These are phyloP conservation scores for Metschnikowia continentalis DNA, from an alignment of 805 yeast species.

Conservation along the genomic window DNA sequence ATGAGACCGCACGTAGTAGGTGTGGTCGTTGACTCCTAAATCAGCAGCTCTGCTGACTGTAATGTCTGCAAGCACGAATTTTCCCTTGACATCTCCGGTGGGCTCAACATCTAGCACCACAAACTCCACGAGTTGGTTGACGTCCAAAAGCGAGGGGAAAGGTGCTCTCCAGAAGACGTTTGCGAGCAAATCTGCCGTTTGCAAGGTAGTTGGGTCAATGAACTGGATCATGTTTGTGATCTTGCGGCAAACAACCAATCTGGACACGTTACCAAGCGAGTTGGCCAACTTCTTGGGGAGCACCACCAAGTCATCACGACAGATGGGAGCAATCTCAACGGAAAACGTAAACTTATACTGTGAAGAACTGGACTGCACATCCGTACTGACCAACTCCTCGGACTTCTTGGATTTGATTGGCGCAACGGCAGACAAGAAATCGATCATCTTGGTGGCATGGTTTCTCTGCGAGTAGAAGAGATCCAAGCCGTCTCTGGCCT, in stretches of 20 bases:
- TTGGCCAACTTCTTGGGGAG: slow-evolving; percentile 84
- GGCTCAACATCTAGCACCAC: slow-evolving; percentile 93
- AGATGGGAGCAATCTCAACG: slow-evolving; percentile 91
- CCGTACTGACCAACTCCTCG: slow-evolving; percentile 86
- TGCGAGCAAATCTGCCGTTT: slow-evolving; percentile 70
- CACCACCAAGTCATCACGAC: slow-evolving; percentile 94
- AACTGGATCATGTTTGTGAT: slow-evolving; percentile 81
- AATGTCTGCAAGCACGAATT: slow-evolving; percentile 79
- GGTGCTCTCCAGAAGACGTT: slow-evolving; percentile 77
- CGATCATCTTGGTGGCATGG: slow-evolving; percentile 92
- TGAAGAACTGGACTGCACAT: slow-evolving; percentile 86
- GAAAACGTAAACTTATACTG: slow-evolving; percentile 88
- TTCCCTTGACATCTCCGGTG: slow-evolving; percentile 74
- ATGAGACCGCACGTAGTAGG: slow-evolving; percentile 84
- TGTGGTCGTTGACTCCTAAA: slow-evolving; percentile 78
- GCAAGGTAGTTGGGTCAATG: slow-evolving; percentile 77
- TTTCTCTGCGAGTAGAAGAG: slow-evolving; percentile 84
- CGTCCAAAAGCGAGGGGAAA: slow-evolving; percentile 72
- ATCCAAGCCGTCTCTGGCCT: slow-evolving; percentile 90
- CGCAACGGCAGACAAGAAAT: slow-evolving; percentile 77
- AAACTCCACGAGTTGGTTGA: slow-evolving; percentile 74
- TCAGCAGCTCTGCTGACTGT: slow-evolving; percentile 89
- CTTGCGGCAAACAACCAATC: slow-evolving; percentile 80
- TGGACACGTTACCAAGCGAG: slow-evolving; percentile 75
- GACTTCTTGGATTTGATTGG: slow-evolving; percentile 82